phyloP scores from a whole-genome alignment of 345 rosid species.

The Punica granatum region DNA sequence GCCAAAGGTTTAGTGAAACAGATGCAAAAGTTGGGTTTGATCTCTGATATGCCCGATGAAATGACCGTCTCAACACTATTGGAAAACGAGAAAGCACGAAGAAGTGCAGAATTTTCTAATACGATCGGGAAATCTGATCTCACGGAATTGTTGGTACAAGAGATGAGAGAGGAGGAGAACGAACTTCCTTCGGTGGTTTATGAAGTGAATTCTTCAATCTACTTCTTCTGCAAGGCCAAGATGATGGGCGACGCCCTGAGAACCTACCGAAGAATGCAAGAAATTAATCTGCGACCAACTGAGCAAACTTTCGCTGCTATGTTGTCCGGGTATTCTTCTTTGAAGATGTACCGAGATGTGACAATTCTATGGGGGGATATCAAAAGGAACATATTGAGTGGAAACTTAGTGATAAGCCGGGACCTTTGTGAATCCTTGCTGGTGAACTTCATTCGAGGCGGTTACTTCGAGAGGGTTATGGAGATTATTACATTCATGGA shows the following conservation, averaged over 20 bases:
- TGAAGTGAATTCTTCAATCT: slow-evolving; percentile 66
- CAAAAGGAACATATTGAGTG: slow-evolving; percentile 41
- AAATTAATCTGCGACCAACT: slow-evolving; percentile 40
- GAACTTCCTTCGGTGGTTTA: slow-evolving; percentile 26
- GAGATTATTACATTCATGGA: slow-evolving; percentile 59
- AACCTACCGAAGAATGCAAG: slow-evolving; percentile 47
- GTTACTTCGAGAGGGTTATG: slow-evolving; percentile 88
- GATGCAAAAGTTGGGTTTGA: slow-evolving; percentile 44
- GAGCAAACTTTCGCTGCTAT: slow-evolving; percentile 53
- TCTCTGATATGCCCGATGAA: slow-evolving; percentile 25
- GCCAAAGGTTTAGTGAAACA: slow-evolving; percentile 50
- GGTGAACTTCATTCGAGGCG: slow-evolving; percentile 66
- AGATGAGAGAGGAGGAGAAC: slow-evolving; percentile 27
- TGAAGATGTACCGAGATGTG: slow-evolving; percentile 56
- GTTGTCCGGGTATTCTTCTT: slow-evolving; percentile 43
- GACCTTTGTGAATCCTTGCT: slow-evolving; percentile 67
- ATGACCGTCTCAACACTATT: slow-evolving; percentile 13
- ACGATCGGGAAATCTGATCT: slow-evolving; percentile 28
- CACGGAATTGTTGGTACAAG: slow-evolving; percentile 29
- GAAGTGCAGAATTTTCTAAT: slow-evolving; percentile 14
- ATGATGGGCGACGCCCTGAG: slow-evolving; percentile 67
- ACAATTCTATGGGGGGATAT: slow-evolving; percentile 85
- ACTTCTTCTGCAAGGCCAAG: slow-evolving; percentile 76
- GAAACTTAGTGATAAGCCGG: slow-evolving; percentile 30
- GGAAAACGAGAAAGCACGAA: slow-evolving; percentile 19